phyloP scores from a whole-genome alignment of 2,329 filamentous ascomycete genomes.

The Acephala macrosclerotiorum region DNA sequence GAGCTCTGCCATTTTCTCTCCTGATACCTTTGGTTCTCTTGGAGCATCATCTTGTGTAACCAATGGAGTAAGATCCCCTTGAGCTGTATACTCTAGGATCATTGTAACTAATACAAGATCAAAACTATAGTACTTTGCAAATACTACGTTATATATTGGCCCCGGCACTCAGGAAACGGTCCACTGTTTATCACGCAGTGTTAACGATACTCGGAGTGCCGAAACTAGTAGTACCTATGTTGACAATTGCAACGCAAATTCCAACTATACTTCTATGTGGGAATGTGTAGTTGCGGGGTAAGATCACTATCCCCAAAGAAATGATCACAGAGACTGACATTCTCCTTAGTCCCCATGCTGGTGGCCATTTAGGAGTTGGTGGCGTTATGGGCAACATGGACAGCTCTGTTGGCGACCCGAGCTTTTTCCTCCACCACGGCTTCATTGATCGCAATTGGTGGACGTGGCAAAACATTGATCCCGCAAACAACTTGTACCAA shows the following conservation, averaged over 20 bases:
- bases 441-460: slow-evolving; percentile 38
- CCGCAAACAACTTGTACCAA: neutral
- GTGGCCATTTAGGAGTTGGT: slow-evolving; percentile 19
- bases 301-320: neutral
- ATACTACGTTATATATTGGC: slow-evolving; percentile 25
- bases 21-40: too few relatives aligned
- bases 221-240: slow-evolving; percentile 1
- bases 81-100: too few relatives aligned
- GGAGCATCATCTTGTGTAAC: too few relatives aligned
- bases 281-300: slow-evolving; percentile 20
- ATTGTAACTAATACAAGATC: too few relatives aligned
- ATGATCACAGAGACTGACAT: too few relatives aligned
- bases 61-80: too few relatives aligned
- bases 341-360: slow-evolving; percentile 13
- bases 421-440: slow-evolving; percentile 39
- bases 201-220: too few relatives aligned
- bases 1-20: too few relatives aligned
- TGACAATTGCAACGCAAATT: slow-evolving; percentile 20
- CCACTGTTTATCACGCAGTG: slow-evolving; percentile 20
- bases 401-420: slow-evolving; percentile 32
- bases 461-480: slow-evolving; percentile 31
- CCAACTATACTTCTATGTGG: slow-evolving; percentile 2
- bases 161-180: slow-evolving; percentile 17
- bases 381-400: slow-evolving; percentile 26
- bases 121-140: slow-evolving; percentile 18